Evolutionary conservation across 163 green algal genomes (phyloP), one percentile per base, ranked within the genome.

Genomic region (Trebouxia gelatinosa): DNA sequence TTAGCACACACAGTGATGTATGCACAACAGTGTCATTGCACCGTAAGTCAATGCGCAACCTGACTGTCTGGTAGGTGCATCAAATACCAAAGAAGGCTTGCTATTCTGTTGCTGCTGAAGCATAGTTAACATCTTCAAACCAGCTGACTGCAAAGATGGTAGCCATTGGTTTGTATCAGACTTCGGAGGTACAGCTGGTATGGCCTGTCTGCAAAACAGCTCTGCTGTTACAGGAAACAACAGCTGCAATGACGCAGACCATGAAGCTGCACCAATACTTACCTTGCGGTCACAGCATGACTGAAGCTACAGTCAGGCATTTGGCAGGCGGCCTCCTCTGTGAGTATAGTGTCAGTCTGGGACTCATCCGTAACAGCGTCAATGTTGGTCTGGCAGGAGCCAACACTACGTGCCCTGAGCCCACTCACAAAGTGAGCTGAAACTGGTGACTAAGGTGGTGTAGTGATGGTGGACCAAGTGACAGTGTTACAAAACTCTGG

Each of bases 401-500:
- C 64, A 37, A 72, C 26, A 3, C 16, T 32, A 17, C 35, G 35
- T 40, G 32, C 64, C 64, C 64, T 72, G 35, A n/a, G n/a, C n/a
- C n/a, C n/a, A n/a, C n/a, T 6, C 0, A 40, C 7, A 70, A 4
- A 4, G 13, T 46, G 17, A 40, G 29, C 3, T 43, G 32, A n/a
- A 29, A 2, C n/a, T 48, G 2, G 50, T 37, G 1, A 37, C n/a
- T 72, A 17, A 40, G 35, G 7, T 23, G 64, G 35, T 72, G 64
- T 72, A 35, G 19, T 72, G 64, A 13, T 72, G 64, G 64, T 72
- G 64, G 64, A 72, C 64, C n/a, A n/a, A n/a, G n/a, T n/a, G n/a
- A n/a, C n/a, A n/a, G n/a, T n/a, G n/a, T n/a, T n/a, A n/a, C n/a
- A 54, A 50, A 11, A 34, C 11, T 7, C 19, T 6, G 23, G 21